Base-by-base conservation (phyloP, 768 basidiomycete species). In the Melanogaster broomeanus region DNA sequence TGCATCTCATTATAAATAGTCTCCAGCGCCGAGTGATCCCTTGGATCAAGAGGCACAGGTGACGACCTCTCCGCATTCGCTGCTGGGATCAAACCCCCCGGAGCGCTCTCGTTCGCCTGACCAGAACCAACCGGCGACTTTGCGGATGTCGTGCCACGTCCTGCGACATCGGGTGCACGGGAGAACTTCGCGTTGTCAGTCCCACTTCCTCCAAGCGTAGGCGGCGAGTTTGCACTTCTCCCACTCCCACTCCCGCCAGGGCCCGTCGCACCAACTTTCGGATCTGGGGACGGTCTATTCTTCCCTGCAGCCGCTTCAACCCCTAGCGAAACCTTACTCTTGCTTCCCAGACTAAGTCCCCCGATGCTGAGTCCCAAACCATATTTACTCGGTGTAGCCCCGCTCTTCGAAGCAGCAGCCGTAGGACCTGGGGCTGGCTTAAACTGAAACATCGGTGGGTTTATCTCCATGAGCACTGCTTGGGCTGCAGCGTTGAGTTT, bases 1-100 rank as follows among this genome's bases (percentile, higher is more conserved):
- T 88, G 83, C 81, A 86, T 84, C 56, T 84, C 82, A 18, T 71
- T 75, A 70, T 88, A 90, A 11, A 88, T 83, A 40, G 68, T 69
- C 58, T 85, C 82, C 21, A 90, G 71, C 12, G 87, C 56, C 0
- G 78, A 75, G 60, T 90, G 88, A 52, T 90, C 85, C 9, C 84
- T 74, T 3, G 88, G 87, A 61, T 90, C 81, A 3, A 61, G 55
- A 0, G 81, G 45, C 8, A 39, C 27, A 22, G 21, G 34, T 10
- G 22, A 13, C 19, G 10, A 6, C 6, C 7, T 30, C 24, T 28
- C 21, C 3, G 18, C 33, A n/a, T 18, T 37, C 35, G 9, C n/a
- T 7, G 18, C 18, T 18, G 35, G 35, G n/a, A 19, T n/a, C n/a
- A 19, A 19, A n/a, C 35, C 35, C 7, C 35, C n/a, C 4, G 34